Conservation (phyloP, 768 basidiomycete genomes). For the Termitomyces sp. region DNA sequence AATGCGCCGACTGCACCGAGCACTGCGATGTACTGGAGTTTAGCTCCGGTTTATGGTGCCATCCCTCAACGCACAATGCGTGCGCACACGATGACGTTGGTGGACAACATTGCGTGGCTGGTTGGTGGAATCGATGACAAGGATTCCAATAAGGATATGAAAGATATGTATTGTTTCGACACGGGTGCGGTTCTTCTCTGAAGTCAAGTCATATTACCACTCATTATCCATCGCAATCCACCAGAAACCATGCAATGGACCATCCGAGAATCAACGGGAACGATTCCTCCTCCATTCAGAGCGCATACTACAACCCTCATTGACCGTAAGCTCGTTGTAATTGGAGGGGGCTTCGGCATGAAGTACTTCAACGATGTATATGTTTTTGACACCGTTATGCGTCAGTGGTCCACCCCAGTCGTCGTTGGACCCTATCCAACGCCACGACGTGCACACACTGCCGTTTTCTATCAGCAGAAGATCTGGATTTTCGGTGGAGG, state of each 20-base stretch:
- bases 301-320: conserved; percentile 87
- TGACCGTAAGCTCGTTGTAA: conserved; percentile 73
- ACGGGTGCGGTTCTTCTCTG: conserved; percentile 43
- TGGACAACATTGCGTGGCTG: conserved; percentile 80
- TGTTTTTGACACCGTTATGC: conserved; percentile 71
- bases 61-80: conserved; percentile 67
- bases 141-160: conserved; percentile 66
- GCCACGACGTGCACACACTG: conserved; percentile 83
- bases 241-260: conserved; percentile 89
- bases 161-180: conserved; percentile 82
- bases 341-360: conserved; percentile 83
- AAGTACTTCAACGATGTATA: conserved; percentile 80
- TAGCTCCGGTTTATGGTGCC: conserved; percentile 70
- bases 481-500: conserved; percentile 94
- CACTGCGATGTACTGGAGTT: conserved; percentile 82
- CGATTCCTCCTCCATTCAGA: conserved; percentile 73
- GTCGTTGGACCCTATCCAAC: conserved; percentile 40
- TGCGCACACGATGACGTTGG: conserved; percentile 79
- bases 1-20: conserved; percentile 57
- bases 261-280: conserved; percentile 70
- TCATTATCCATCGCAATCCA: background rate
- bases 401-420: conserved; percentile 57
- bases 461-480: conserved; percentile 63
- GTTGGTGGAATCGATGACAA: conserved; percentile 88
- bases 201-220: background rate